Conservation (phyloP, 305 asterid genomes). For the Caryopteris hybrid region DNA sequence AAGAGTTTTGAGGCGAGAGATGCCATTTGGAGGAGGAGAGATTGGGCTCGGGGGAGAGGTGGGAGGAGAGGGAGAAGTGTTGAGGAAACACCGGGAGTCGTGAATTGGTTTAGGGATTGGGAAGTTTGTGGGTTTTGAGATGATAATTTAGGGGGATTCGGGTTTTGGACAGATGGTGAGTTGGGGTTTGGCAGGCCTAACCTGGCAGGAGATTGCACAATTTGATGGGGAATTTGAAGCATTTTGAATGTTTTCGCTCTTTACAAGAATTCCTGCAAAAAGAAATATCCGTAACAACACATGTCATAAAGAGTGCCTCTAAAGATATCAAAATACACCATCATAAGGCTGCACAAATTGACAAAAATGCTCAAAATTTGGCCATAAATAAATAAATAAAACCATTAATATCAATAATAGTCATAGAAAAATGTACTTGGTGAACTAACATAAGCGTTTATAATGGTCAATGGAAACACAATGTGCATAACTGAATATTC, state of each 20-base stretch:
- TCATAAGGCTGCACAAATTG: no score
- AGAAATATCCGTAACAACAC: no score
- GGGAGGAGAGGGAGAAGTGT: conserved; percentile 84
- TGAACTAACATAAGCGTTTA: no score
- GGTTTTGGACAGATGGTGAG: conserved; percentile 72
- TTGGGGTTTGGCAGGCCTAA: conserved; percentile 79
- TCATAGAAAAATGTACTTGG: no score
- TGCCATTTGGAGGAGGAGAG: conserved; percentile 78
- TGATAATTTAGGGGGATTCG: conserved; percentile 63
- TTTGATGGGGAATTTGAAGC: conserved; percentile 79
- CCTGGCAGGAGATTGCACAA: conserved; percentile 86
- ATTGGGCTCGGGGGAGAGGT: conserved; percentile 82
- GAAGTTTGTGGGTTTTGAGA: conserved; percentile 50
- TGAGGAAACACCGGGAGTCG: conserved; percentile 49
- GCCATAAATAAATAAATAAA: no score
- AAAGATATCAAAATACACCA: no score
- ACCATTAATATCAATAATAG: no score
- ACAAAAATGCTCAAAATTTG: no score
- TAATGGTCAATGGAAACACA: no score
- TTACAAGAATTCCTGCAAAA: conserved; percentile 10
- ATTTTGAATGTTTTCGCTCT: conserved; percentile 27
- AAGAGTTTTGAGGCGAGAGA: conserved; percentile 72
- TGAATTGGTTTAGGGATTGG: conserved; percentile 39
- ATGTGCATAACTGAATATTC: no score
- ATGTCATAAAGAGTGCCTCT: no score